Conservation (phyloP, 176 grass and related monocot genomes). For the Bromus sterilis region DNA sequence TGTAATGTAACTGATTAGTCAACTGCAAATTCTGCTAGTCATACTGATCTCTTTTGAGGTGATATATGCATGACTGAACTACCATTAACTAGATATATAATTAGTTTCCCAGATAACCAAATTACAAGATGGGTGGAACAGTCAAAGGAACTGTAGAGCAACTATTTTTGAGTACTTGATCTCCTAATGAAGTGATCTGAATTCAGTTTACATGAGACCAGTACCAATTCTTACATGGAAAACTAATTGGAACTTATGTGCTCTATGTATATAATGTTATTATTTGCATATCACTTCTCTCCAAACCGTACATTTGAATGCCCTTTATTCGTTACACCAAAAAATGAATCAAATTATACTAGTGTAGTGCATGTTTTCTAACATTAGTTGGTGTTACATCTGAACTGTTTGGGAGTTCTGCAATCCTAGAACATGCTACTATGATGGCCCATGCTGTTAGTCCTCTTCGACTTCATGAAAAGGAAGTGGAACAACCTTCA, state of each 20-base stretch:
- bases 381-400: slow-evolving; percentile 50
- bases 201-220: not conserved
- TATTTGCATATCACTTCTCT: slow-evolving; percentile 15
- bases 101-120: slow-evolving; percentile 14
- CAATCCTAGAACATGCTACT: slow-evolving; percentile 19
- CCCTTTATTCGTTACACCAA: slow-evolving; percentile 25
- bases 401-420: slow-evolving; percentile 28
- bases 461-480: slow-evolving; percentile 61
- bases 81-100: not conserved
- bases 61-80: not conserved
- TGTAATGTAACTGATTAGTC: slow-evolving; percentile 14
- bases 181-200: slow-evolving; percentile 1
- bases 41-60: slow-evolving; percentile 11
- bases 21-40: not conserved
- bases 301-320: slow-evolving; percentile 1
- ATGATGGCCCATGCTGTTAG: slow-evolving; percentile 22
- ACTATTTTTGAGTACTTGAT: not conserved
- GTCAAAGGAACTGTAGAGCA: not conserved
- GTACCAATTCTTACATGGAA: slow-evolving; percentile 2
- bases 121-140: slow-evolving; percentile 12
- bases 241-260: not conserved
- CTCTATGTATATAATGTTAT: slow-evolving; percentile 1
- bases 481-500: slow-evolving; percentile 63
- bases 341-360: slow-evolving; percentile 35
- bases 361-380: slow-evolving; percentile 26